Conservation (phyloP, 2,329 filamentous ascomycete species). For the Elsinoe ampelina region DNA sequence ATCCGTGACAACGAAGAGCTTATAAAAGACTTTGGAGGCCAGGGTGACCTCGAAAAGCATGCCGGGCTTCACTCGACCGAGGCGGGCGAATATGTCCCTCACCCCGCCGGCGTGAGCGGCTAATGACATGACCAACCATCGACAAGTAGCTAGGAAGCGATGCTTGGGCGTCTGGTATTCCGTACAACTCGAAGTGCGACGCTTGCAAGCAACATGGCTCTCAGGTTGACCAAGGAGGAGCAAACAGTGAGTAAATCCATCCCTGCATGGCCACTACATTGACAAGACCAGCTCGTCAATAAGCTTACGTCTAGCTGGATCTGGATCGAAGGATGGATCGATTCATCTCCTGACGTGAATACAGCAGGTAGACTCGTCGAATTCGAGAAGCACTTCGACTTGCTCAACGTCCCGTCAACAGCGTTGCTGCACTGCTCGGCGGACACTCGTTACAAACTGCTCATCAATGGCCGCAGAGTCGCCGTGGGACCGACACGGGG, state of each 20-base stretch:
- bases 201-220: background rate
- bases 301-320: slow-evolving; percentile 33
- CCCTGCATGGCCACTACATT: background rate
- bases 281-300: slow-evolving; percentile 23
- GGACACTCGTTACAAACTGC: slow-evolving; percentile 37
- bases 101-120: background rate
- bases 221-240: background rate
- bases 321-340: slow-evolving; percentile 30
- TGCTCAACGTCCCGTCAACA: slow-evolving; percentile 16
- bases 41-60: background rate
- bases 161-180: background rate
- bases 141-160: background rate
- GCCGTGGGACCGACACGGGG: slow-evolving; percentile 32
- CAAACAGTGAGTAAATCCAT: background rate
- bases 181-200: too few species aligned
- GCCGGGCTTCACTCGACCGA: background rate
- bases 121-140: background rate
- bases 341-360: slow-evolving; percentile 23
- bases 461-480: slow-evolving; percentile 31
- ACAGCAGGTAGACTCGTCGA: slow-evolving; percentile 29
- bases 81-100: background rate
- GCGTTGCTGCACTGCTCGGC: slow-evolving; percentile 29
- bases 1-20: background rate
- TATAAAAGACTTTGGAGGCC: background rate
- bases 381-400: slow-evolving; percentile 24